Conservation (phyloP, 2,329 filamentous ascomycete species). For the Mycogone perniciosa region DNA sequence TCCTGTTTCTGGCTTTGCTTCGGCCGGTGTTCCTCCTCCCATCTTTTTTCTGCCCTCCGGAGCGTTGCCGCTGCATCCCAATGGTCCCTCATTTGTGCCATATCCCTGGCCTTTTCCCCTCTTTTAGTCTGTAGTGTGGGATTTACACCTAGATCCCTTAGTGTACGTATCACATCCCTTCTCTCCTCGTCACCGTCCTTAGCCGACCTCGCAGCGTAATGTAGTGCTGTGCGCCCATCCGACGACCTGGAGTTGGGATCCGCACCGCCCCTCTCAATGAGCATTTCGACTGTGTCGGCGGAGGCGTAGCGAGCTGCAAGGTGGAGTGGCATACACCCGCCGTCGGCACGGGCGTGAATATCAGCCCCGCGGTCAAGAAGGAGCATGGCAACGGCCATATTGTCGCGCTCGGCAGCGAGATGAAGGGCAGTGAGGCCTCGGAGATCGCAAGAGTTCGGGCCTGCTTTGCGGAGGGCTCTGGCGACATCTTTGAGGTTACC, state of each 20-base stretch:
- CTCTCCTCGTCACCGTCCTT: constrained; percentile 26
- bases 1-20: background rate
- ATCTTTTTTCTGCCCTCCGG: constrained; percentile 28
- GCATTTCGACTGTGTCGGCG: constrained; percentile 24
- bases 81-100: constrained; percentile 27
- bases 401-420: constrained; percentile 26
- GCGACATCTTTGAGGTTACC: constrained; percentile 23
- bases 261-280: constrained; percentile 24
- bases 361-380: constrained; percentile 24
- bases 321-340: constrained; percentile 27
- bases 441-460: constrained; percentile 22
- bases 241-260: constrained; percentile 23
- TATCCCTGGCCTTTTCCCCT: constrained; percentile 23
- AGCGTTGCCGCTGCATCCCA: constrained; percentile 28
- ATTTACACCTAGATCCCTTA: constrained; percentile 26
- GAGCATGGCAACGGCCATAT: constrained; percentile 28
- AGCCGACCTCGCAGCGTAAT: constrained; percentile 27
- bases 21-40: constrained; percentile 26
- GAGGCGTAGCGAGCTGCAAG: constrained; percentile 26
- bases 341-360: constrained; percentile 21
- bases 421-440: constrained; percentile 26
- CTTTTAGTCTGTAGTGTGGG: constrained; percentile 22
- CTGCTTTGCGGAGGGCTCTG: constrained; percentile 19
- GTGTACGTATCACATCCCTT: constrained; percentile 23
- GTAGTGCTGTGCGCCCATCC: constrained; percentile 27